Conservation (phyloP, 257 asterid genomes). For the Nicotiana paniculata region DNA sequence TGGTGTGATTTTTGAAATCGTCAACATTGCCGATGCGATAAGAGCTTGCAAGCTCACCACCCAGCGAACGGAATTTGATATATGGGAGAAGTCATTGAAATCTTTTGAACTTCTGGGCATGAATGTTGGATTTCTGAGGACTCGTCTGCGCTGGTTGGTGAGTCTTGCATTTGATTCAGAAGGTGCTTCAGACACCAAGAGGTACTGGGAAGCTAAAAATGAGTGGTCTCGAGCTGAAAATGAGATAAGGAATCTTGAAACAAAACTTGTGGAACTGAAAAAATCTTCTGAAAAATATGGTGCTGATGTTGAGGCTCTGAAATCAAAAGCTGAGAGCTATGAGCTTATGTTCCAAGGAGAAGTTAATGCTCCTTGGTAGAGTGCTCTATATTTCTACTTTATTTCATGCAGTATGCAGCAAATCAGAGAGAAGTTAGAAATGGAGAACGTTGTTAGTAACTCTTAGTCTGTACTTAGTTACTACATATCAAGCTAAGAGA, state of each 20-base stretch:
- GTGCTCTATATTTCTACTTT: not conserved
- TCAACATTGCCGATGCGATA: constrained; percentile 41
- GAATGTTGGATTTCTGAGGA: constrained; percentile 50
- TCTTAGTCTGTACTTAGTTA: not conserved
- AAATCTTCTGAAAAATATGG: constrained; percentile 29
- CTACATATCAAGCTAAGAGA: not conserved
- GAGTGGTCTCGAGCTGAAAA: constrained; percentile 28
- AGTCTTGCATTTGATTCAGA: constrained; percentile 47
- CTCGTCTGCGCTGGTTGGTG: constrained; percentile 35
- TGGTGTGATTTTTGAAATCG: constrained; percentile 47
- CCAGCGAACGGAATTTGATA: constrained; percentile 48
- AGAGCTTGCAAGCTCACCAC: constrained; percentile 44
- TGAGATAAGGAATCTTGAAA: constrained; percentile 40
- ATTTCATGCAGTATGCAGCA: not conserved
- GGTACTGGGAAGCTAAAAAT: constrained; percentile 37
- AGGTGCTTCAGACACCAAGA: constrained; percentile 34
- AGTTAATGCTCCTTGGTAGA: constrained; percentile 56
- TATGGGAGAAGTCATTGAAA: constrained; percentile 62
- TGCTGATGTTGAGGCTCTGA: constrained; percentile 31
- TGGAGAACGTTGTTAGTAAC: not conserved
- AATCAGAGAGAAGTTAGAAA: too few species aligned
- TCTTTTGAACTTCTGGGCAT: constrained; percentile 70
- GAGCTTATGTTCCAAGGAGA: constrained; percentile 46
- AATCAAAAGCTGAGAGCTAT: constrained; percentile 43
- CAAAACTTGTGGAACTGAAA: constrained; percentile 42